Percentiles rank a stretch among this genome's conserved stretches.
Conservation (phyloP, 2,329 filamentous ascomycete species). For the Neophaeococcomyces aloes region DNA sequence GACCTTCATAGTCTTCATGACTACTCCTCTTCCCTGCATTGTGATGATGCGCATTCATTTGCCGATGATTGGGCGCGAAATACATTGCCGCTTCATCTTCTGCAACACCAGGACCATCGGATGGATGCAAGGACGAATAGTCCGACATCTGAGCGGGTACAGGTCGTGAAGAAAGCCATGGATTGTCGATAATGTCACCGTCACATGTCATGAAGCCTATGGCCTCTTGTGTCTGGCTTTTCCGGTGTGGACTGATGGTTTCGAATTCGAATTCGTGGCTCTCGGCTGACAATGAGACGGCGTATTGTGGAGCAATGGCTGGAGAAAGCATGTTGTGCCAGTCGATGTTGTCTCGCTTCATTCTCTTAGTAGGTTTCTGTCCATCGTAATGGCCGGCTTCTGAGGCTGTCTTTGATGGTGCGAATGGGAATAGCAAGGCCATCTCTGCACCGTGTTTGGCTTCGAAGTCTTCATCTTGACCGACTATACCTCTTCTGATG, state of each 20-base stretch:
- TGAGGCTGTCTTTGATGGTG: slow-evolving; percentile 48
- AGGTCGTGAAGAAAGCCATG: slow-evolving; percentile 39
- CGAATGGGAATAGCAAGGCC: slow-evolving; percentile 77
- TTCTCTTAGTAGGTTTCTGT: slow-evolving; percentile 21
- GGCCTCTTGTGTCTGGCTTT: slow-evolving; percentile 1
- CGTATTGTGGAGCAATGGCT: slow-evolving; percentile 11
- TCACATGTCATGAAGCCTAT: slow-evolving; percentile 8
- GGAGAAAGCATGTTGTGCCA: slow-evolving; percentile 50
- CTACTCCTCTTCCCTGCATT: slow-evolving; percentile 23
- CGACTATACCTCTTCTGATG: slow-evolving; percentile 66
- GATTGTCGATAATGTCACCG: slow-evolving; percentile 38
- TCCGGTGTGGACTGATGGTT: background rate
- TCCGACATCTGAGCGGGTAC: slow-evolving; percentile 32
- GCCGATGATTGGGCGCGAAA: slow-evolving; percentile 12
- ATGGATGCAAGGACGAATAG: slow-evolving; percentile 47
- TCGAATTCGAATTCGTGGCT: slow-evolving; percentile 1
- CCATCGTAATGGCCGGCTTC: slow-evolving; percentile 32
- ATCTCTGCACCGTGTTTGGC: slow-evolving; percentile 55
- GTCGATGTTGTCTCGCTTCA: slow-evolving; percentile 37
- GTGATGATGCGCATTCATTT: slow-evolving; percentile 17
- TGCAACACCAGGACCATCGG: slow-evolving; percentile 29
- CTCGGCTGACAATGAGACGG: background rate
- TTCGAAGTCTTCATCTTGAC: slow-evolving; percentile 70
- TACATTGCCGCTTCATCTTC: slow-evolving; percentile 22
- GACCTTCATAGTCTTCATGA: slow-evolving; percentile 49